Conservation (phyloP, 495 filamentous ascomycete genomes). For the Neurospora sp. region DNA sequence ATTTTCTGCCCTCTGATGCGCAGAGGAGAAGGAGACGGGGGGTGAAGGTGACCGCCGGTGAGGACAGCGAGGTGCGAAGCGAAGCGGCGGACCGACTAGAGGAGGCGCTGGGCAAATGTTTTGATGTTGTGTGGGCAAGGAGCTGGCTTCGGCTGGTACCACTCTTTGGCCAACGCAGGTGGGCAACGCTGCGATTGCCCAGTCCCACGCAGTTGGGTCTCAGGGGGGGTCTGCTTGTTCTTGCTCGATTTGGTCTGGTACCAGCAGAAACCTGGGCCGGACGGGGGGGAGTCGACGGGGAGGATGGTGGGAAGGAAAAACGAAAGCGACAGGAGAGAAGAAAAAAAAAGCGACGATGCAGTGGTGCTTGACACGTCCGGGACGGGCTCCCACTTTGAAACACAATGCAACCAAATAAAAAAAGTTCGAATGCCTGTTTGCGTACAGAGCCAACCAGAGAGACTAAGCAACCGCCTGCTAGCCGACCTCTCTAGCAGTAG, state of each 20-base stretch:
- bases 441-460: background rate
- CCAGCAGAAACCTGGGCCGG: slow-evolving; percentile 5
- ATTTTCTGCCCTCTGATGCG: slow-evolving; percentile 28
- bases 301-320: slow-evolving; percentile 1
- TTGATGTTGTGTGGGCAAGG: slow-evolving; percentile 1
- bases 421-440: background rate
- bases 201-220: background rate
- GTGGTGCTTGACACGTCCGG: background rate
- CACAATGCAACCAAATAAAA: background rate
- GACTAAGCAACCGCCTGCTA: background rate
- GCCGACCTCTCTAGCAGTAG: background rate
- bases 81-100: background rate
- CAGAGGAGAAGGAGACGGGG: slow-evolving; percentile 6
- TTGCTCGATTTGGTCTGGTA: slow-evolving; percentile 1
- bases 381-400: background rate
- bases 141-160: background rate
- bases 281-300: slow-evolving; percentile 4
- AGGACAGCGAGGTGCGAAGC: background rate
- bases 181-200: background rate
- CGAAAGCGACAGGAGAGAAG: slow-evolving; percentile 1
- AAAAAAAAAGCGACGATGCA: slow-evolving; percentile 6
- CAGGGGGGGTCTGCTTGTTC: slow-evolving; percentile 3
- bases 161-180: background rate
- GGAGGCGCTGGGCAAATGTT: slow-evolving; percentile 6
- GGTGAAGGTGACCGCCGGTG: background rate